phyloP scores from a whole-genome alignment of 2,329 filamentous ascomycete genomes.

The Penicillium freii region DNA sequence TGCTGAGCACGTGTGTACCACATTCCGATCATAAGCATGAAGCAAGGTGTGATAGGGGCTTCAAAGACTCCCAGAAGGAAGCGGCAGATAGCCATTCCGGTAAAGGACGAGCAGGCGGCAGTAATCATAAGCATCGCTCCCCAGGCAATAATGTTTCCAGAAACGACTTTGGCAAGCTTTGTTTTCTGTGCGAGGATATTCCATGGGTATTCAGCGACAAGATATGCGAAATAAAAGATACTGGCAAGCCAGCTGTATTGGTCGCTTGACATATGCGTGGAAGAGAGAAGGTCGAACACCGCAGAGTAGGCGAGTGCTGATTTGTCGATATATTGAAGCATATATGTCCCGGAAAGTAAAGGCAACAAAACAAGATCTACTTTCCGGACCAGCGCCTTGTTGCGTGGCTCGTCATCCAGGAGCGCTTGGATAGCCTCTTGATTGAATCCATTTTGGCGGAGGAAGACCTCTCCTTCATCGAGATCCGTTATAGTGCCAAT shows the following conservation, averaged over 20 bases:
- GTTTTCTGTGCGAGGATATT: slow-evolving; percentile 35
- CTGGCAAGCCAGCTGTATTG: slow-evolving; percentile 56
- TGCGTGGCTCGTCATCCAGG: slow-evolving; percentile 42
- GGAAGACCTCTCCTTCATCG: slow-evolving; percentile 51
- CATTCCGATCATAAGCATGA: slow-evolving; percentile 53
- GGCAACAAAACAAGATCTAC: slow-evolving; percentile 54
- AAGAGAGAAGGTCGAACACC: slow-evolving; percentile 55
- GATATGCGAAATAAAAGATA: slow-evolving; percentile 55
- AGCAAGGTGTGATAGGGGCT: slow-evolving; percentile 49
- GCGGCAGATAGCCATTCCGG: slow-evolving; percentile 44
- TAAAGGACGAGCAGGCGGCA: slow-evolving; percentile 44
- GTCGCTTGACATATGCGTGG: slow-evolving; percentile 45
- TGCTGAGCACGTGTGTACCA: slow-evolving; percentile 51
- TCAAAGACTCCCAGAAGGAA: slow-evolving; percentile 51
- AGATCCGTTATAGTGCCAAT: slow-evolving; percentile 35
- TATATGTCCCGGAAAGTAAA: slow-evolving; percentile 43
- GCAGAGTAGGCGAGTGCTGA: slow-evolving; percentile 55
- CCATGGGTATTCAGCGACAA: slow-evolving; percentile 47
- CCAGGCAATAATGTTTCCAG: slow-evolving; percentile 43
- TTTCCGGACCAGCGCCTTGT: slow-evolving; percentile 39
- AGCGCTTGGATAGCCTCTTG: slow-evolving; percentile 45
- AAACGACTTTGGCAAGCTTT: slow-evolving; percentile 27
- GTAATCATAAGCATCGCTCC: slow-evolving; percentile 47
- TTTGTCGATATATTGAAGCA: slow-evolving; percentile 58
- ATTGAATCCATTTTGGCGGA: slow-evolving; percentile 49